phyloP scores from a whole-genome alignment of 805 yeast species.

The Wickerhamiella occidentalis region DNA sequence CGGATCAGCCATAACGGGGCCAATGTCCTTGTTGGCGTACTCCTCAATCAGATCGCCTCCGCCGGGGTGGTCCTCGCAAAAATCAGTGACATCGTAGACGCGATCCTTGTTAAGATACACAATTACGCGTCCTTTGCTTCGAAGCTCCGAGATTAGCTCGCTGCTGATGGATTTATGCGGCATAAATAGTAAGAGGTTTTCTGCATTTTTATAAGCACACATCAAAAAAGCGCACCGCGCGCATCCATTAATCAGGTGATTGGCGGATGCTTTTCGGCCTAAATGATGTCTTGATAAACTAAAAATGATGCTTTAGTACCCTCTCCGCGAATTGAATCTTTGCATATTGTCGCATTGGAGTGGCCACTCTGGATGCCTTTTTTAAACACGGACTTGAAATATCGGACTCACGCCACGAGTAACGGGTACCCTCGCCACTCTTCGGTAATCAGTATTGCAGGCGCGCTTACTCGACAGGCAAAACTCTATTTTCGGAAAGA shows the following conservation, averaged over 20 bases:
- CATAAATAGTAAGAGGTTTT: neutral
- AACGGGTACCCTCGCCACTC: neutral
- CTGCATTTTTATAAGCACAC: neutral
- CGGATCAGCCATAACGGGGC: conserved; percentile 65
- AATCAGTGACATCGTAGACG: conserved; percentile 70
- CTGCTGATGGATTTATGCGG: neutral
- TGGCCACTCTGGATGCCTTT: no score
- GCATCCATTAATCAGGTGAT: neutral
- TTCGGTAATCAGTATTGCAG: neutral
- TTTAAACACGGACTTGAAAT: no score
- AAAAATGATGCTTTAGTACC: no score
- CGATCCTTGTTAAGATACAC: conserved; percentile 69
- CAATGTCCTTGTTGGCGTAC: conserved; percentile 32
- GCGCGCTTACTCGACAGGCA: neutral
- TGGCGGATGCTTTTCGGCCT: neutral
- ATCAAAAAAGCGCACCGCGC: neutral
- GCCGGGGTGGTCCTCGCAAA: conserved; percentile 63
- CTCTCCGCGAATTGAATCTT: no score
- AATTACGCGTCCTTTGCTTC: conserved; percentile 35
- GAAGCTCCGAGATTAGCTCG: conserved; percentile 10
- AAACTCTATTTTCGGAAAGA: no score
- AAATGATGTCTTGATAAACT: neutral
- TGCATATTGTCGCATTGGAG: no score
- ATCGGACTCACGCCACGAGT: neutral
- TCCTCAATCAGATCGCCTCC: conserved; percentile 44